A percentile compares a stretch with the other conserved stretches of the same genome.
Conservation (phyloP, 2,329 filamentous ascomycete genomes). For the Bipolaris sorokiniana region DNA sequence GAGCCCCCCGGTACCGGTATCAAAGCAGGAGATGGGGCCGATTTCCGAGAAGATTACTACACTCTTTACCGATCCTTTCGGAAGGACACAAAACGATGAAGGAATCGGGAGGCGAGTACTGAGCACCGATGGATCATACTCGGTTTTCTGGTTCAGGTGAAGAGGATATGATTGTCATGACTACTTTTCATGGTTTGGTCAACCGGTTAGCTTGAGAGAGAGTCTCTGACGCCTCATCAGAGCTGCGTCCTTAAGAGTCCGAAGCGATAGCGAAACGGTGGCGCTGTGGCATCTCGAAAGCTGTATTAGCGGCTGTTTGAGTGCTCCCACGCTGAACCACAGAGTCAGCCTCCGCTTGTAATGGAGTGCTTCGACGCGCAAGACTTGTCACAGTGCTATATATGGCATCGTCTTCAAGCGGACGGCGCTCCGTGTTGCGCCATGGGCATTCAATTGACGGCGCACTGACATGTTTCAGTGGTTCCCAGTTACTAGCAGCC, state of each 20-base stretch:
- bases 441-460: constrained; percentile 2
- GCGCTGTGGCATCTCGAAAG: not conserved
- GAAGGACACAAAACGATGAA: constrained; percentile 38
- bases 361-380: not conserved
- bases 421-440: constrained; percentile 1
- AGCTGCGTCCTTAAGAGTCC: not conserved
- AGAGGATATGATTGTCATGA: not conserved
- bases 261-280: not conserved
- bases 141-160: constrained; percentile 47
- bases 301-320: not conserved
- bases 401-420: constrained; percentile 1
- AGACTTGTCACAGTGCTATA: constrained; percentile 9
- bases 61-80: constrained; percentile 47
- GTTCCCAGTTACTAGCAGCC: constrained; percentile 7
- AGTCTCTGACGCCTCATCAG: not conserved
- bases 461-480: constrained; percentile 7
- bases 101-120: constrained; percentile 39
- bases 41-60: constrained; percentile 45
- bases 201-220: not conserved
- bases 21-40: constrained; percentile 42
- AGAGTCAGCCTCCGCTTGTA: not conserved
- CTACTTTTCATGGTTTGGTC: not conserved
- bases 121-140: constrained; percentile 41
- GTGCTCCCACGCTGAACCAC: not conserved
- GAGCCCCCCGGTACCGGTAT: constrained; percentile 40